phyloP scores from a whole-genome alignment of 768 basidiomycete species.

The Phlegmacium glaucopus region DNA sequence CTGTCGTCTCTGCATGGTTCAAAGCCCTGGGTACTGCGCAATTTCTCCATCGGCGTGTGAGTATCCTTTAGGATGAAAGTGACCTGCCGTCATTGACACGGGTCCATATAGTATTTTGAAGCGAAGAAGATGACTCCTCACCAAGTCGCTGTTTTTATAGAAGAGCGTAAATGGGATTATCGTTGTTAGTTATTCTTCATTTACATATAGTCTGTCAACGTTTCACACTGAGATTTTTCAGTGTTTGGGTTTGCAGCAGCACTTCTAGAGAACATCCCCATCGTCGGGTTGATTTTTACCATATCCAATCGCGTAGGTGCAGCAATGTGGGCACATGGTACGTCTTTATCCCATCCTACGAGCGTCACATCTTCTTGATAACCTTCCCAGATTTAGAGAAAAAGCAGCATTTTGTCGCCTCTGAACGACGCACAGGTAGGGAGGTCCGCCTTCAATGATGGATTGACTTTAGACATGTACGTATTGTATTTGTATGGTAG shows the following conservation, averaged over 20 bases:
- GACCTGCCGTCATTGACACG: not conserved
- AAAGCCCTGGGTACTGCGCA: conserved; percentile 67
- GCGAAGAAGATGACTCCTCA: conserved; percentile 76
- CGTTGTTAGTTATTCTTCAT: conserved; percentile 32
- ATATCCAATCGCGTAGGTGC: conserved; percentile 88
- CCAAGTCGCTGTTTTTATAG: conserved; percentile 73
- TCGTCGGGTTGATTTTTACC: conserved; percentile 78
- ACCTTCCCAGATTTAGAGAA: conserved; percentile 53
- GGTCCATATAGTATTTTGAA: conserved; percentile 65
- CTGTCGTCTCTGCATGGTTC: conserved; percentile 56
- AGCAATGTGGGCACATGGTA: conserved; percentile 92
- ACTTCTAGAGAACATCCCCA: conserved; percentile 75
- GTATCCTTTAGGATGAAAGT: conserved; percentile 14
- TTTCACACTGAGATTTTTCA: conserved; percentile 22
- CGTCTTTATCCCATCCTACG: conserved; percentile 8
- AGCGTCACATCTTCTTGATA: not conserved
- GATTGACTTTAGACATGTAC: conserved; percentile 36
- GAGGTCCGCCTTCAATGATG: conserved; percentile 59
- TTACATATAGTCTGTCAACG: not conserved
- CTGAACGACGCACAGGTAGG: not conserved
- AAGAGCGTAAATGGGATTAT: conserved; percentile 91
- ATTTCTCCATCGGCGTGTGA: conserved; percentile 64
- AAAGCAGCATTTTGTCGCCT: conserved; percentile 37
- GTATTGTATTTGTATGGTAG: too few species aligned
- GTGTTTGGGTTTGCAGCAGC: conserved; percentile 87